Conservation (phyloP, 2,329 filamentous ascomycete genomes). For the Fusarium pilosicola region DNA sequence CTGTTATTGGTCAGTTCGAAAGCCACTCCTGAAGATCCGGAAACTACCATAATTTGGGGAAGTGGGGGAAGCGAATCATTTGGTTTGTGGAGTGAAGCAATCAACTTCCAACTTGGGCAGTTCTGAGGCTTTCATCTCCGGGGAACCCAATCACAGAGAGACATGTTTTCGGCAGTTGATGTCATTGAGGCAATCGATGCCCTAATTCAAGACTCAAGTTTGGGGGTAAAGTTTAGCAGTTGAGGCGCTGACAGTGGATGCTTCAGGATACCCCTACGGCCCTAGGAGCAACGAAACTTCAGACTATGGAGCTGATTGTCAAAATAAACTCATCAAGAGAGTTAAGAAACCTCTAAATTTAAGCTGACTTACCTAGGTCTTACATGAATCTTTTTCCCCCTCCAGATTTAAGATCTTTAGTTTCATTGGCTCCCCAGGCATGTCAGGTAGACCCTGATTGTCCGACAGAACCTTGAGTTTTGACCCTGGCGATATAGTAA, state of each 20-base stretch:
- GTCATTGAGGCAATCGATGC: conserved; percentile 3
- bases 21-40: conserved; percentile 43
- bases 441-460: neutral
- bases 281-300: neutral
- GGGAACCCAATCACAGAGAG: conserved; percentile 1
- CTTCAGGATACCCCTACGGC: neutral
- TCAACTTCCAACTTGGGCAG: neutral
- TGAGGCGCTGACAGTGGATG: neutral
- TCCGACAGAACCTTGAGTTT: neutral
- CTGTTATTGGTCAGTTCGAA: conserved; percentile 26
- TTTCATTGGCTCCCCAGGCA: neutral
- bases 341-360: neutral
- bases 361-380: neutral
- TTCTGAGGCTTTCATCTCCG: conserved; percentile 21
- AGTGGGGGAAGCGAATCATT: conserved; percentile 14
- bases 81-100: conserved; percentile 7
- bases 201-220: neutral
- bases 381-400: neutral
- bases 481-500: neutral
- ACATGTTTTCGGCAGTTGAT: conserved; percentile 21
- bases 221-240: neutral
- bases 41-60: conserved; percentile 40
- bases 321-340: neutral
- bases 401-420: neutral
- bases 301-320: neutral